Conservation (phyloP, 306 rosid genomes). For the Corylus americana region DNA sequence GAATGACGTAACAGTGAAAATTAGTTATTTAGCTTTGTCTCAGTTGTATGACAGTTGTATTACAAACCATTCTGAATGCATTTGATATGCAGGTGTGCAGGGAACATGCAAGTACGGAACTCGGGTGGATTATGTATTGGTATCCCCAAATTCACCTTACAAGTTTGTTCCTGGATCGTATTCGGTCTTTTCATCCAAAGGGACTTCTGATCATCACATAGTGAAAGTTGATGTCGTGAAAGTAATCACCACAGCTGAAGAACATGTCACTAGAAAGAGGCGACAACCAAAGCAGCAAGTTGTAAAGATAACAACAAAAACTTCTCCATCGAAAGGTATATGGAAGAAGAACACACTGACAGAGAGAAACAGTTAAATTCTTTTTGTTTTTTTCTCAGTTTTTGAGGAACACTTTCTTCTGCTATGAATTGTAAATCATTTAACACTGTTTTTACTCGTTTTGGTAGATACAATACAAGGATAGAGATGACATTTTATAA, state of each 20-base stretch:
- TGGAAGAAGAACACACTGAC: constrained; percentile 49
- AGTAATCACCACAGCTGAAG: constrained; percentile 29
- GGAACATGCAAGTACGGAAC: constrained; percentile 99
- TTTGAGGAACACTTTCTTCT: neutral
- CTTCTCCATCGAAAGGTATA: constrained; percentile 56
- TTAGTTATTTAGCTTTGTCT: too few relatives aligned
- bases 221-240: constrained; percentile 76
- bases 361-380: constrained; percentile 18
- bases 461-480: neutral
- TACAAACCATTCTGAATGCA: neutral
- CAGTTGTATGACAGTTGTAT: neutral
- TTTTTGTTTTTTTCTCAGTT: neutral
- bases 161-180: constrained; percentile 89
- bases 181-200: constrained; percentile 88
- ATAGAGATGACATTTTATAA: neutral
- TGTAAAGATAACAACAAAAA: constrained; percentile 53
- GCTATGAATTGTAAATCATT: constrained; percentile 15
- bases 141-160: constrained; percentile 64
- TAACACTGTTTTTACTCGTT: neutral
- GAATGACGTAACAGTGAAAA: too few relatives aligned
- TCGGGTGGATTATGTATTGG: constrained; percentile 82
- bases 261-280: constrained; percentile 31
- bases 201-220: constrained; percentile 98
- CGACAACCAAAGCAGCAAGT: constrained; percentile 49
- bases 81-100: constrained; percentile 63